Conservation (phyloP, 495 filamentous ascomycete species). For the Penicillium ucsense region DNA sequence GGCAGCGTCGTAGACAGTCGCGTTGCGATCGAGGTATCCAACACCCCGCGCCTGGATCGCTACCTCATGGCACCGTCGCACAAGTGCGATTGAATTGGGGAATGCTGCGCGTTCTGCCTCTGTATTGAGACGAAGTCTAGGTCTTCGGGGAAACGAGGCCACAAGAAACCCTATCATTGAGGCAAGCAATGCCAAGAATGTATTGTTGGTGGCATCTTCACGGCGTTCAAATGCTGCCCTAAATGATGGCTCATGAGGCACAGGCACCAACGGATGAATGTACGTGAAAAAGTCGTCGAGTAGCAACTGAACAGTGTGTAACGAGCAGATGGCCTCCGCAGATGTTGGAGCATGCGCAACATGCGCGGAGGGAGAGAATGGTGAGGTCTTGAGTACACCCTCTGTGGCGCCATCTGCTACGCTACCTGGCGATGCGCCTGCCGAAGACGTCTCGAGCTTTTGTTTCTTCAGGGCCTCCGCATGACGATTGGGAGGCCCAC, state of each 20-base stretch:
- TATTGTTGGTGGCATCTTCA: conserved; percentile 57
- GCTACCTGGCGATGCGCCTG: conserved; percentile 17
- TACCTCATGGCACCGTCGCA: conserved; percentile 63
- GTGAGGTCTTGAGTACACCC: conserved; percentile 13
- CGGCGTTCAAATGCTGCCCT: conserved; percentile 57
- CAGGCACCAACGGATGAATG: conserved; percentile 75
- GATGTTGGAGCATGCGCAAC: too few species aligned
- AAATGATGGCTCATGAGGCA: conserved; percentile 83
- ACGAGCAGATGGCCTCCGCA: conserved; percentile 67
- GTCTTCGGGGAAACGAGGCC: conserved; percentile 73
- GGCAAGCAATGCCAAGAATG: conserved; percentile 67
- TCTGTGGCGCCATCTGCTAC: conserved; percentile 15
- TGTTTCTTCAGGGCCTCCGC: conserved; percentile 72
- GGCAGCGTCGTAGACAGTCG: conserved; percentile 69
- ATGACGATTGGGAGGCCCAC: conserved; percentile 79
- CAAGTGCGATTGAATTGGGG: conserved; percentile 60
- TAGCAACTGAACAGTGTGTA: conserved; percentile 53
- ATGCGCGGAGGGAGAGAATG: too few species aligned
- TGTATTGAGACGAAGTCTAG: conserved; percentile 56
- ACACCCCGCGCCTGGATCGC: conserved; percentile 62
- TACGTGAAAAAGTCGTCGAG: conserved; percentile 87
- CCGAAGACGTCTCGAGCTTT: conserved; percentile 35
- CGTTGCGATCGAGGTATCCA: conserved; percentile 54
- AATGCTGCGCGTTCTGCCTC: conserved; percentile 37
- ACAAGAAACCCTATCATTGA: conserved; percentile 72